Evolutionary conservation across 2,329 filamentous ascomycete species (phyloP), one percentile per base, ranked within the genome.

Genomic region (Monosporascus ibericus): DNA sequence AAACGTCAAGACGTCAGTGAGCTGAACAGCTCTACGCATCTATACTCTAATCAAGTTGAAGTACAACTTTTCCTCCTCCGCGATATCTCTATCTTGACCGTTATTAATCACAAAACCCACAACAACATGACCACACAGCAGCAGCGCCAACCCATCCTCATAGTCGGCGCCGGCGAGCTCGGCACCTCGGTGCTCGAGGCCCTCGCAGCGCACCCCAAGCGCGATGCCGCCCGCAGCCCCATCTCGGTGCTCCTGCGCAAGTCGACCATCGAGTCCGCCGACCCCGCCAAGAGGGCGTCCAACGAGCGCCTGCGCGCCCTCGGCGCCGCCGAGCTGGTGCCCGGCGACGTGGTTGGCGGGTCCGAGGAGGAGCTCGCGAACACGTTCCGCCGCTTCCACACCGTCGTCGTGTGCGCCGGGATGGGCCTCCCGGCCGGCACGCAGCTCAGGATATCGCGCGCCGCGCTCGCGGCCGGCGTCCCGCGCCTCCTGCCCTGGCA

Each of bases 401-500:
- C 75, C 0, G 70, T 89, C 7, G 76, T 89, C 48, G 76, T 76
- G 44, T 85, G 81, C 59, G 78, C 76, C 1, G 86, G 86, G 25
- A 86, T 87, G 67, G 74, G 74, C 0, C 69, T 80, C 0, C 75
- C 79, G 0, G 51, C 74, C 0, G 81, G 79, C 1, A 81, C 76
- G 0, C 79, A 88, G 61, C 56, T 74, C 1, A 86, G 85, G 59
- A 69, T 88, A 18, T 68, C 79, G 0, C 61, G 71, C 11, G 84
- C 85, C 0, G 79, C 76, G 0, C 66, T 88, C 0, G 64, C 67
- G 11, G 82, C 79, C 0, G 66, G 70, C 0, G 75, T 78, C 0
- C 58, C 67, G 15, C 70, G 79, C 1, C 89, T 78, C 62, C 75
- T 89, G 18, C 86, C 86, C 0, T 90, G 86, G 86, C 86, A 90